Conservation (phyloP, 83 land plant genomes). For the Thuja plicata region DNA sequence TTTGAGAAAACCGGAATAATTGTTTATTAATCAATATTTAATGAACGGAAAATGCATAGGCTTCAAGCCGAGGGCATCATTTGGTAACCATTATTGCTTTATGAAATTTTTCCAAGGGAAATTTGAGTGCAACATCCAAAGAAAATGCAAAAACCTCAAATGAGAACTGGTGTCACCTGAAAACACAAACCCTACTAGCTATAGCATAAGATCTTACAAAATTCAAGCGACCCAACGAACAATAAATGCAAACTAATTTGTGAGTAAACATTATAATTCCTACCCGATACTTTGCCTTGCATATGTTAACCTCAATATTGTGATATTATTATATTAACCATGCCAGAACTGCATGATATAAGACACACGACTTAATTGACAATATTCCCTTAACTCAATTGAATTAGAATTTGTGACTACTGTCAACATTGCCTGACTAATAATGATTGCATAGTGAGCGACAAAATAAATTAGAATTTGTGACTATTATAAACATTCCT, state of each 20-base stretch:
- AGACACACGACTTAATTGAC: too few species aligned
- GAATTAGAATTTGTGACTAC: too few species aligned
- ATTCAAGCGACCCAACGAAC: background rate
- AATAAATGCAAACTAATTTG: background rate
- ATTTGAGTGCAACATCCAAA: background rate
- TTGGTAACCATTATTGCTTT: background rate
- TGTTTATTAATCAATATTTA: background rate
- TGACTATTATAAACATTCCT: too few species aligned
- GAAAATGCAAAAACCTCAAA: background rate
- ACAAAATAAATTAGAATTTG: too few species aligned
- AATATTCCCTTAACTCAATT: too few species aligned
- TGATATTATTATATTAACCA: too few species aligned
- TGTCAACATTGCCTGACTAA: too few species aligned
- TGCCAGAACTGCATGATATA: too few species aligned
- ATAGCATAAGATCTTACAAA: background rate
- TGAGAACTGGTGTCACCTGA: background rate
- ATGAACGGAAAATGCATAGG: background rate
- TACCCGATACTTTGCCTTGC: background rate
- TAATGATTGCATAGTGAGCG: too few species aligned
- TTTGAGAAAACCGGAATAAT: background rate
- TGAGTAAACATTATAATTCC: background rate
- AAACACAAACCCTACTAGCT: too few species aligned
- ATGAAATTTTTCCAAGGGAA: background rate
- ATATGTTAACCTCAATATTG: background rate
- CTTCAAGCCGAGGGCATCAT: background rate